Percentiles rank a stretch among this genome's conserved stretches.
Evolutionary conservation across 1,284 basidiomycete genomes (phyloP).

Genomic region (Trametes sp.): DNA sequence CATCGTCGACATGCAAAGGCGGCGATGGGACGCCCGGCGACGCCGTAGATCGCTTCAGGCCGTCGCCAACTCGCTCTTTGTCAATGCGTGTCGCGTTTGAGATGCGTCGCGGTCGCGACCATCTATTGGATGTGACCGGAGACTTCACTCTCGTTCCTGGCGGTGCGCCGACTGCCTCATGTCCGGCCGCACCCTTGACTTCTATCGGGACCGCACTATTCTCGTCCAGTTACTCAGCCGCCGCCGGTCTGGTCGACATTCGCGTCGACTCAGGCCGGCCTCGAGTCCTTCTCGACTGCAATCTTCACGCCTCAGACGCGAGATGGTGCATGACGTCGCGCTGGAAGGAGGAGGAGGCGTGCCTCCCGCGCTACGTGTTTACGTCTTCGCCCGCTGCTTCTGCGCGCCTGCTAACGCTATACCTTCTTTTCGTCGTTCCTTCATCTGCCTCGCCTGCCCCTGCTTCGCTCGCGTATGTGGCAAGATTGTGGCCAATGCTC

Average conservation of each 20-base stretch:
- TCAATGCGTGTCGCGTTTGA: background rate
- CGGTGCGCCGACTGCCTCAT: constrained; percentile 1
- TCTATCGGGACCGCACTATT: constrained; percentile 11
- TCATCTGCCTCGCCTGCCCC: background rate
- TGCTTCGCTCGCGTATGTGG: background rate
- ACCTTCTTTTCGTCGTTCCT: constrained; percentile 20
- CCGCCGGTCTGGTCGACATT: background rate
- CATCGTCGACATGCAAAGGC: background rate
- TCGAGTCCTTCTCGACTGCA: constrained; percentile 8
- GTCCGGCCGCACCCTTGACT: constrained; percentile 3
- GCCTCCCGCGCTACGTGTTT: constrained; percentile 7
- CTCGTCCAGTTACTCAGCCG: background rate
- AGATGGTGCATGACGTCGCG: constrained; percentile 10
- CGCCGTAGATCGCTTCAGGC: background rate
- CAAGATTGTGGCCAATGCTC: background rate
- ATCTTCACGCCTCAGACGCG: constrained; percentile 1
- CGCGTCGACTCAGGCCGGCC: background rate
- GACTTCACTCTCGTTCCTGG: background rate
- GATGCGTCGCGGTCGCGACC: constrained; percentile 1
- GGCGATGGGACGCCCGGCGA: background rate
- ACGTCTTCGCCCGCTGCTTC: constrained; percentile 5
- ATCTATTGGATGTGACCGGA: background rate
- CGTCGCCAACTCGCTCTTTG: background rate
- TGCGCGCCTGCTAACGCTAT: constrained; percentile 17
- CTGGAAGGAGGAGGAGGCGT: constrained; percentile 4